A percentile compares a stretch with the other conserved stretches of the same genome.
Conservation (phyloP, 2,329 filamentous ascomycete species). For the Anthostomella pinea region DNA sequence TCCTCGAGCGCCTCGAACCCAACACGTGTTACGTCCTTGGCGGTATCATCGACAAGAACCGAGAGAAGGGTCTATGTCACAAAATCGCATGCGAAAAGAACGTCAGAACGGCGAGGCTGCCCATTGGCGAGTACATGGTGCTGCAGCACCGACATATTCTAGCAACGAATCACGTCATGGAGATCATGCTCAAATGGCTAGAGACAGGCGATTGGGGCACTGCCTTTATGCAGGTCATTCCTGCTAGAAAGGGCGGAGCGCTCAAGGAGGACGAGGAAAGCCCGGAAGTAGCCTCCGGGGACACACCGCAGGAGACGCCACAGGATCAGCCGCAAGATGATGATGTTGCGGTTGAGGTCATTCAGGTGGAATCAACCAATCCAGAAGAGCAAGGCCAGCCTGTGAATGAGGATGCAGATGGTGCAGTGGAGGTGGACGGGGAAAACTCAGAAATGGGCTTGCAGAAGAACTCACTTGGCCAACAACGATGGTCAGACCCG, state of each 20-base stretch:
- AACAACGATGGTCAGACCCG: slow-evolving; percentile 22
- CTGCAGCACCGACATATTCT: slow-evolving; percentile 85
- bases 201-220: slow-evolving; percentile 88
- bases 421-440: slow-evolving; percentile 11
- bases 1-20: slow-evolving; percentile 77
- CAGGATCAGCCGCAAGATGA: slow-evolving; percentile 1
- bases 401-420: slow-evolving; percentile 1
- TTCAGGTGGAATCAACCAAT: slow-evolving; percentile 2
- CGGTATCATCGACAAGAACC: slow-evolving; percentile 92
- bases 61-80: slow-evolving; percentile 93
- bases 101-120: slow-evolving; percentile 84
- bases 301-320: slow-evolving; percentile 1
- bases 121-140: slow-evolving; percentile 91
- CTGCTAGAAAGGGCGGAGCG: slow-evolving; percentile 80
- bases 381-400: slow-evolving; percentile 1
- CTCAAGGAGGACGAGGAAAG: slow-evolving; percentile 46
- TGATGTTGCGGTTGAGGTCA: not conserved
- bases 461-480: slow-evolving; percentile 18
- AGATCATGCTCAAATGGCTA: slow-evolving; percentile 94
- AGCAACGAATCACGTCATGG: slow-evolving; percentile 91
- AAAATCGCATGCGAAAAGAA: slow-evolving; percentile 70
- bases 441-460: slow-evolving; percentile 20
- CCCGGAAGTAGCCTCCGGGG: not conserved
- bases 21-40: slow-evolving; percentile 92
- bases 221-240: slow-evolving; percentile 85